A percentile compares a stretch with the other conserved stretches of the same genome.
Evolutionary conservation across 495 filamentous ascomycete genomes (phyloP).

Genomic region (Mytilinidion resinicola): DNA sequence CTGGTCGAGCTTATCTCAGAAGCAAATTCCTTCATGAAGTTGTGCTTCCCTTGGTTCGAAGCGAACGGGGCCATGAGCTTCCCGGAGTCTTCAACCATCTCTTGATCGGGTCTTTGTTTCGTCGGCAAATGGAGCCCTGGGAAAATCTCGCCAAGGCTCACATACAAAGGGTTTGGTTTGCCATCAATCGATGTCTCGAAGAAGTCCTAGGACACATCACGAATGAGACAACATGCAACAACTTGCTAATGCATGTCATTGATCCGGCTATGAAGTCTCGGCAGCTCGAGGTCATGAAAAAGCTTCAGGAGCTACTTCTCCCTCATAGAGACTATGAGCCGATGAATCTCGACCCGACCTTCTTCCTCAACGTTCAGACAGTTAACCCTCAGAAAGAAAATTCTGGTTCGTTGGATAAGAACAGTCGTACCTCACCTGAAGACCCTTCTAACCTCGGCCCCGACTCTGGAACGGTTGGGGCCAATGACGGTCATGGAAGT

Average conservation of each 20-base stretch:
- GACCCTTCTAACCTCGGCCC: too few species aligned
- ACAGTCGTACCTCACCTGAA: too few species aligned
- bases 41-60: neutral
- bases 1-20: neutral
- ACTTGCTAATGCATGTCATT: constrained; percentile 5
- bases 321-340: constrained; percentile 7
- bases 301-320: constrained; percentile 9
- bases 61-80: constrained; percentile 9
- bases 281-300: neutral
- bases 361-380: constrained; percentile 5
- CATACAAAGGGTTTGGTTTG: neutral
- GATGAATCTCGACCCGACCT: constrained; percentile 7
- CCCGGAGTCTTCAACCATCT: constrained; percentile 7
- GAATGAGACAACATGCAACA: constrained; percentile 9
- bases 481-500: too few species aligned
- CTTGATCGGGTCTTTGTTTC: constrained; percentile 11
- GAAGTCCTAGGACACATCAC: constrained; percentile 2
- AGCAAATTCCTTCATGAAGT: neutral
- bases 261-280: constrained; percentile 6
- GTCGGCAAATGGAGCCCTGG: constrained; percentile 13
- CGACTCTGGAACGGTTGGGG: too few species aligned
- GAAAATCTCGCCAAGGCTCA: constrained; percentile 10
- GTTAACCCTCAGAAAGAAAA: too few species aligned
- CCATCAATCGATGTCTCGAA: constrained; percentile 6
- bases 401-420: too few species aligned